A percentile compares a stretch with the other conserved stretches of the same genome.
phyloP scores from a whole-genome alignment of 1,284 basidiomycete genomes.

The Cystobasidium pallidum region DNA sequence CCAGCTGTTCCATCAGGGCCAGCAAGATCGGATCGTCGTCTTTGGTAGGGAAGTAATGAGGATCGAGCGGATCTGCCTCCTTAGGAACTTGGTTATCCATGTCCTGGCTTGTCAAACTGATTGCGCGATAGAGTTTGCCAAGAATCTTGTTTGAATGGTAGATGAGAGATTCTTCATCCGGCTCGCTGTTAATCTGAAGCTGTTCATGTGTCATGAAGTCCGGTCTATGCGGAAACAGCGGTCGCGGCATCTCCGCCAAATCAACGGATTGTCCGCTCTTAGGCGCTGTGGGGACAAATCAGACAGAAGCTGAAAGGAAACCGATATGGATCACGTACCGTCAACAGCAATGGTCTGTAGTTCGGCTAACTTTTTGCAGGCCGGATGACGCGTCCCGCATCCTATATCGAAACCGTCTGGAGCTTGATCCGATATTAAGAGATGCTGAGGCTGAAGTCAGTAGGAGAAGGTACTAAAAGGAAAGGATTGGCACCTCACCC shows the following conservation, averaged over 20 bases:
- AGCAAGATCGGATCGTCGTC: slow-evolving; percentile 36
- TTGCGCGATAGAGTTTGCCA: slow-evolving; percentile 47
- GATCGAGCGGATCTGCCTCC: slow-evolving; percentile 27
- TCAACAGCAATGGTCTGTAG: slow-evolving; percentile 68
- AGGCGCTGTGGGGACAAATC: slow-evolving; percentile 25
- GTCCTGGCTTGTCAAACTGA: slow-evolving; percentile 43
- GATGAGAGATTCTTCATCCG: slow-evolving; percentile 31
- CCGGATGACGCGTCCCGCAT: slow-evolving; percentile 60
- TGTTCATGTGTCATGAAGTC: slow-evolving; percentile 45
- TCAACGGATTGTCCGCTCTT: slow-evolving; percentile 45
- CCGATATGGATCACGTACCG: slow-evolving; percentile 16
- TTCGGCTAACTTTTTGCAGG: slow-evolving; percentile 67
- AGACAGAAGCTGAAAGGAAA: not conserved
- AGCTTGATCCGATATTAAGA: slow-evolving; percentile 72
- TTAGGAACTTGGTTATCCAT: slow-evolving; percentile 39
- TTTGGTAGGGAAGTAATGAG: slow-evolving; percentile 25
- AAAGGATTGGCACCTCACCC: too few relatives aligned
- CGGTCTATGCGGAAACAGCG: slow-evolving; percentile 43
- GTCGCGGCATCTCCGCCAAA: slow-evolving; percentile 39
- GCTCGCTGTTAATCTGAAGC: slow-evolving; percentile 3
- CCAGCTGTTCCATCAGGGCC: slow-evolving; percentile 20
- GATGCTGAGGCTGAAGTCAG: slow-evolving; percentile 63
- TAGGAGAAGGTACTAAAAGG: too few relatives aligned
- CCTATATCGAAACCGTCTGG: slow-evolving; percentile 56
- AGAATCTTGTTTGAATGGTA: slow-evolving; percentile 47